Conservation (phyloP, 2,329 filamentous ascomycete species). For the Fusarium verticillioides region DNA sequence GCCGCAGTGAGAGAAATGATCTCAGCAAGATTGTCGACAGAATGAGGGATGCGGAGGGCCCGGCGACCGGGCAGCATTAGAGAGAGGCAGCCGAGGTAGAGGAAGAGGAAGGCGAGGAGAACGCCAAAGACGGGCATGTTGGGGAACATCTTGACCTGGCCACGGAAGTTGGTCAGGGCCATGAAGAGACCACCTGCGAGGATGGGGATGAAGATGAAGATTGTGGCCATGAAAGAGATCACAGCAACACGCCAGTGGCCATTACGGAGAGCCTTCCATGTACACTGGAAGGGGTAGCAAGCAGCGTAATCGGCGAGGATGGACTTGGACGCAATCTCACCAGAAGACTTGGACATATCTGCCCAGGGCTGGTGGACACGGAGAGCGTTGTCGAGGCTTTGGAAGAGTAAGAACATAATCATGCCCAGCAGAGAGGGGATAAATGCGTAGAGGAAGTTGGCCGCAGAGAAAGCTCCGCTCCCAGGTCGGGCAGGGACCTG, state of each 20-base stretch:
- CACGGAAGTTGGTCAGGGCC: slow-evolving; percentile 69
- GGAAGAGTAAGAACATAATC: slow-evolving; percentile 73
- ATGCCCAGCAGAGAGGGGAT: slow-evolving; percentile 75
- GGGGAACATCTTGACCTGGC: slow-evolving; percentile 73
- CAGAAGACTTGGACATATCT: slow-evolving; percentile 66
- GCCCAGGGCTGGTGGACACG: slow-evolving; percentile 77
- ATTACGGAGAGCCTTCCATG: slow-evolving; percentile 67
- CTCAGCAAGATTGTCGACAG: slow-evolving; percentile 77
- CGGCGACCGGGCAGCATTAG: slow-evolving; percentile 70
- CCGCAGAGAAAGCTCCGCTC: slow-evolving; percentile 77
- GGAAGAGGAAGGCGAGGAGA: slow-evolving; percentile 74
- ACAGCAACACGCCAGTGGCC: slow-evolving; percentile 73
- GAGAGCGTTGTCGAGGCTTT: slow-evolving; percentile 72
- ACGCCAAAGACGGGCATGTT: slow-evolving; percentile 79
- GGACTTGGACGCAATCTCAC: slow-evolving; percentile 69
- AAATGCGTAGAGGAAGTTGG: slow-evolving; percentile 89
- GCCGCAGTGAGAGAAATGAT: slow-evolving; percentile 81
- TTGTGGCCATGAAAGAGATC: slow-evolving; percentile 67
- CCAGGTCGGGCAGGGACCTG: slow-evolving; percentile 70
- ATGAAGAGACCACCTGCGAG: slow-evolving; percentile 78
- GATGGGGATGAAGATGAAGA: slow-evolving; percentile 72
- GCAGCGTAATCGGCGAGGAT: slow-evolving; percentile 78
- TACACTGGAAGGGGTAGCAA: slow-evolving; percentile 70
- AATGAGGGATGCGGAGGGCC: slow-evolving; percentile 76
- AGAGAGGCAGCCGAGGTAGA: slow-evolving; percentile 75